phyloP scores from a whole-genome alignment of 768 basidiomycete genomes.

The Termitomyces sp. region DNA sequence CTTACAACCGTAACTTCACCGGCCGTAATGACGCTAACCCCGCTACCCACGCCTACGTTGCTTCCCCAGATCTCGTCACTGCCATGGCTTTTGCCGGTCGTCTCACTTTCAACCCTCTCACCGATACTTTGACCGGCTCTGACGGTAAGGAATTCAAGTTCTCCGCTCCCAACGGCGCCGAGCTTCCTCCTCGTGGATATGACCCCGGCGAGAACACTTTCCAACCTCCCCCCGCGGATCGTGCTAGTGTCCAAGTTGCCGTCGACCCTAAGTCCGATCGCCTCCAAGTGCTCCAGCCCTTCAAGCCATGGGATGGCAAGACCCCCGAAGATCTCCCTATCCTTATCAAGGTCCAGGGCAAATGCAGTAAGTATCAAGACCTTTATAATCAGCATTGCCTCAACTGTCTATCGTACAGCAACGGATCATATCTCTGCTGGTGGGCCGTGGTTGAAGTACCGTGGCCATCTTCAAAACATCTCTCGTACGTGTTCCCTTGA shows the following conservation, averaged over 20 bases:
- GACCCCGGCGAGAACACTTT: constrained; percentile 97
- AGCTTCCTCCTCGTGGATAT: constrained; percentile 93
- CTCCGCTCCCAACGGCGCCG: constrained; percentile 82
- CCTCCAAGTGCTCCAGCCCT: constrained; percentile 86
- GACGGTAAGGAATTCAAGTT: constrained; percentile 99
- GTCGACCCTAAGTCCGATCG: constrained; percentile 82
- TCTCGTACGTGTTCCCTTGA: constrained; percentile 54
- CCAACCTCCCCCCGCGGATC: constrained; percentile 88
- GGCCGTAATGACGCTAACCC: constrained; percentile 99
- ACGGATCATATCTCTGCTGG: constrained; percentile 97
- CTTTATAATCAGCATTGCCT: constrained; percentile 1
- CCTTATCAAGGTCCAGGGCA: constrained; percentile 98
- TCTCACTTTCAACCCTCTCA: constrained; percentile 95
- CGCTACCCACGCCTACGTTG: constrained; percentile 94
- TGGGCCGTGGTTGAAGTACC: constrained; percentile 99
- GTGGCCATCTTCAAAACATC: constrained; percentile 98
- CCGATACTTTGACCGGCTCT: constrained; percentile 78
- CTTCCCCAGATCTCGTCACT: constrained; percentile 92
- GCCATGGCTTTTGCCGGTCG: constrained; percentile 94
- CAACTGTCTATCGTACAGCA: constrained; percentile 28
- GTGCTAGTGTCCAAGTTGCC: constrained; percentile 77
- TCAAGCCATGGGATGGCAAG: constrained; percentile 92
- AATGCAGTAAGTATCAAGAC: constrained; percentile 74
- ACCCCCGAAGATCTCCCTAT: constrained; percentile 84
- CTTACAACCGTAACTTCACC: constrained; percentile 99